phyloP scores from a whole-genome alignment of 352 stramenopile genomes.

The Elongisporangium prolatum region DNA sequence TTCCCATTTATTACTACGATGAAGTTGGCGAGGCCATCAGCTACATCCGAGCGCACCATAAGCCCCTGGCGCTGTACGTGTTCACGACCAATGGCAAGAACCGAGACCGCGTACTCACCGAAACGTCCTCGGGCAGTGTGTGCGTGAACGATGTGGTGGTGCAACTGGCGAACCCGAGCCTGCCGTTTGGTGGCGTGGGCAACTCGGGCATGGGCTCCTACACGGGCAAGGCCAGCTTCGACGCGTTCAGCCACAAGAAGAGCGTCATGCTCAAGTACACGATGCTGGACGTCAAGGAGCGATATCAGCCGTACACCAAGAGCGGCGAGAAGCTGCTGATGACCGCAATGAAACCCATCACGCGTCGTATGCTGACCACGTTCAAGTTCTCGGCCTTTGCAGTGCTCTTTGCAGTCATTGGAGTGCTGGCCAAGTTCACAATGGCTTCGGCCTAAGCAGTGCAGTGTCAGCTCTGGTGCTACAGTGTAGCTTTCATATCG shows the following conservation, averaged over 20 bases:
- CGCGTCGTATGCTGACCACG: background rate
- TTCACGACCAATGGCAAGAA: constrained; percentile 52
- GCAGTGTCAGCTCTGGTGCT: too few species aligned
- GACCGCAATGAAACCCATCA: background rate
- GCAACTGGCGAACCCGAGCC: constrained; percentile 51
- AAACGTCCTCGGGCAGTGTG: constrained; percentile 51
- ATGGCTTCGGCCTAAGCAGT: background rate
- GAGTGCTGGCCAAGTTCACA: background rate
- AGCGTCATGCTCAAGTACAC: constrained; percentile 49
- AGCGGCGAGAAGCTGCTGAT: background rate
- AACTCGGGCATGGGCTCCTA: constrained; percentile 76
- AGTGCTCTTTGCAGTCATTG: background rate
- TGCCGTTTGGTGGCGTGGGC: constrained; percentile 84
- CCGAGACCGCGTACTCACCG: constrained; percentile 22
- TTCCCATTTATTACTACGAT: constrained; percentile 89
- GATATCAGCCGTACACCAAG: constrained; percentile 61
- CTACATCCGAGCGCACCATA: constrained; percentile 40
- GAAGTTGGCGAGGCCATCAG: constrained; percentile 30
- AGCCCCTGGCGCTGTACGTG: constrained; percentile 84
- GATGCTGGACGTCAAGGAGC: constrained; percentile 46
- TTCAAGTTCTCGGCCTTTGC: background rate
- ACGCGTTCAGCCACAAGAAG: constrained; percentile 70
- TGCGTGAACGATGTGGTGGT: constrained; percentile 83
- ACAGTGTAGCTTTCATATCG: background rate
- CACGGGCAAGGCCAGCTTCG: constrained; percentile 79